Percentiles rank a stretch among this genome's conserved stretches.
These are phyloP conservation scores for Phytophthora quininea DNA, from an alignment of 352 stramenopile species.

Conservation along the genomic window DNA sequence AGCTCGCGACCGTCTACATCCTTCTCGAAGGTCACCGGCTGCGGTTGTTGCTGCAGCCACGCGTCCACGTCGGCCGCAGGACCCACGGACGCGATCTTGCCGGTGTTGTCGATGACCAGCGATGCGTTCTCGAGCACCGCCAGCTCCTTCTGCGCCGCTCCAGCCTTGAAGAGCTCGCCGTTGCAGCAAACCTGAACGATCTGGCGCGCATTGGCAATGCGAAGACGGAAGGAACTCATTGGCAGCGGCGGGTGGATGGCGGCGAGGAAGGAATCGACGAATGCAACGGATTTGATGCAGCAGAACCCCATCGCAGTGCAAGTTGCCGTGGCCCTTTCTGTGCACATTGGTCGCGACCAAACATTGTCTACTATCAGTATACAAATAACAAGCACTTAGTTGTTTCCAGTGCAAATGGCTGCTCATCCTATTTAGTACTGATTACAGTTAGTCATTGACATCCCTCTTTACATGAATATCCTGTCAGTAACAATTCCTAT, in stretches of 20 bases:
- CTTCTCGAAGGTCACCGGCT: conserved; percentile 73
- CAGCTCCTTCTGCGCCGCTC: conserved; percentile 64
- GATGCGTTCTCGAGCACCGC: conserved; percentile 64
- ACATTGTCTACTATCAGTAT: too few relatives aligned
- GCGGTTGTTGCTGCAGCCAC: conserved; percentile 58
- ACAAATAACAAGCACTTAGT: too few relatives aligned
- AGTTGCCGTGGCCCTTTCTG: neutral
- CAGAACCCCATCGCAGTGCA: conserved; percentile 29
- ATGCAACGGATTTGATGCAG: conserved; percentile 27
- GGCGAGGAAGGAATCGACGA: conserved; percentile 17
- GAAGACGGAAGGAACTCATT: conserved; percentile 80
- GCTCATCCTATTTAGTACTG: too few relatives aligned
- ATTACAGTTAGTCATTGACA: too few relatives aligned
- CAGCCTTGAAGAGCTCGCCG: conserved; percentile 68
- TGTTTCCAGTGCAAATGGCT: too few relatives aligned
- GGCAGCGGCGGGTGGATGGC: conserved; percentile 7
- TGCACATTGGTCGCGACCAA: too few relatives aligned
- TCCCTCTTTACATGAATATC: too few relatives aligned
- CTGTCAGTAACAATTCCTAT: too few relatives aligned
- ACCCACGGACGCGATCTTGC: conserved; percentile 71
- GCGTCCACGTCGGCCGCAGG: conserved; percentile 56
- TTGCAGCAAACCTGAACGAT: conserved; percentile 78
- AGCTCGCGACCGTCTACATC: conserved; percentile 71
- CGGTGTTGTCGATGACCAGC: conserved; percentile 56
- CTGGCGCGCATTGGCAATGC: conserved; percentile 64